Conservation (phyloP, 1,284 basidiomycete species). For the Irpex sp. region DNA sequence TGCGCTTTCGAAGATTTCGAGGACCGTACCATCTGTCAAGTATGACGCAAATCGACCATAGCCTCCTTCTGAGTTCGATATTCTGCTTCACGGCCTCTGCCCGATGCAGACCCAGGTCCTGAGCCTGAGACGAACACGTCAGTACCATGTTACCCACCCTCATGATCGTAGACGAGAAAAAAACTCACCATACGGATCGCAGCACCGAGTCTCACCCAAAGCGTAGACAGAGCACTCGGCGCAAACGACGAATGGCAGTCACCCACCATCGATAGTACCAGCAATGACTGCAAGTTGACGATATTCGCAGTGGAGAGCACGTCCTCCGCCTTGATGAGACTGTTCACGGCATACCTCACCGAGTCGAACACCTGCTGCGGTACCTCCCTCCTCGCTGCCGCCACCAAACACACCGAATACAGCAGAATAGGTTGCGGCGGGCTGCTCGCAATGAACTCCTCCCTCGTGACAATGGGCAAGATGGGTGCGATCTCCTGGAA, state of each 20-base stretch:
- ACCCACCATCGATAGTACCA: conserved; percentile 80
- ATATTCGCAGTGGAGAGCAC: conserved; percentile 85
- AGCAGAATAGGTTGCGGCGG: conserved; percentile 80
- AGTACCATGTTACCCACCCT: not conserved
- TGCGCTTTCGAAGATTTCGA: not conserved
- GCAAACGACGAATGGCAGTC: conserved; percentile 80
- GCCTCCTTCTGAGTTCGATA: conserved; percentile 78
- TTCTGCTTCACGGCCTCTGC: conserved; percentile 77
- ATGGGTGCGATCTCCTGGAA: conserved; percentile 85
- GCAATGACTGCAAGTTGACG: conserved; percentile 85
- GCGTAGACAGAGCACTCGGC: conserved; percentile 69
- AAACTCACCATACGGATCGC: conserved; percentile 80
- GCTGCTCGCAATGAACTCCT: conserved; percentile 77
- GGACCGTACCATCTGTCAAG: conserved; percentile 80
- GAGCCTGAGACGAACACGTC: conserved; percentile 55
- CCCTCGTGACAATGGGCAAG: conserved; percentile 83
- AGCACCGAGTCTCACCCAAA: conserved; percentile 74
- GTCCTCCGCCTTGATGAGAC: conserved; percentile 85
- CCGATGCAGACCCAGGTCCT: conserved; percentile 89
- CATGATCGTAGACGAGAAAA: no score
- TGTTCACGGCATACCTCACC: conserved; percentile 82
- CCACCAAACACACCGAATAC: conserved; percentile 90
- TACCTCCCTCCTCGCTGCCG: conserved; percentile 82
- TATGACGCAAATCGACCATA: conserved; percentile 91
- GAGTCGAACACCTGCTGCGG: conserved; percentile 83